These are phyloP conservation scores for Aspergillus transmontanensis DNA, from an alignment of 2,329 filamentous ascomycete species.

Conservation along the genomic window DNA sequence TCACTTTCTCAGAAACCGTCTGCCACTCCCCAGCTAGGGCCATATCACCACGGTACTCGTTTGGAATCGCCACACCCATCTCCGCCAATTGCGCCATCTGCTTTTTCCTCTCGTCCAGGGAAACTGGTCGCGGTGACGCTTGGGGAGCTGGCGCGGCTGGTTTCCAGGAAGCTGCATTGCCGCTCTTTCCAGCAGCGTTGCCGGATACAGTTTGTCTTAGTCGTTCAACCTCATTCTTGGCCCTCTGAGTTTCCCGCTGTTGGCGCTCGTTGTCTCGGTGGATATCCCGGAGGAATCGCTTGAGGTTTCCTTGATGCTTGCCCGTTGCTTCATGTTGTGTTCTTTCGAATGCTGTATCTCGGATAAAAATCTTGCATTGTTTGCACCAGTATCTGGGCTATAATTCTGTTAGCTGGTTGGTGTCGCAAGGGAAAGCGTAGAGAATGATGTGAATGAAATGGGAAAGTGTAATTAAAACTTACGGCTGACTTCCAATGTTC, in stretches of 20 bases:
- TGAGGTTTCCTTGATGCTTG: conserved; percentile 82
- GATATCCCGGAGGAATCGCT: conserved; percentile 85
- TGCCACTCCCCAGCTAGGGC: conserved; percentile 91
- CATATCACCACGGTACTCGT: conserved; percentile 75
- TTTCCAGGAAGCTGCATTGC: conserved; percentile 30
- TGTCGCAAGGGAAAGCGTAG: background rate
- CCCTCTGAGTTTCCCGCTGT: conserved; percentile 77
- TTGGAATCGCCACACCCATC: conserved; percentile 82
- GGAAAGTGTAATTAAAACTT: conserved; percentile 25
- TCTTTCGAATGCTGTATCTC: conserved; percentile 88
- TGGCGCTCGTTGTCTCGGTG: conserved; percentile 82
- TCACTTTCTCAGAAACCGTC: conserved; percentile 57
- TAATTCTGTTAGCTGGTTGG: conserved; percentile 22
- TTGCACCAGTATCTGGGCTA: conserved; percentile 96
- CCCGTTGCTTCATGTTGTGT: conserved; percentile 85
- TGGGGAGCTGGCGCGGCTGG: conserved; percentile 35
- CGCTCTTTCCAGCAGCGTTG: conserved; percentile 21
- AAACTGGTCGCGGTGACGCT: conserved; percentile 43
- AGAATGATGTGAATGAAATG: background rate
- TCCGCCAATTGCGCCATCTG: conserved; percentile 87
- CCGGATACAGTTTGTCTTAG: conserved; percentile 71
- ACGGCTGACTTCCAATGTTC: conserved; percentile 98
- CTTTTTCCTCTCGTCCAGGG: conserved; percentile 70
- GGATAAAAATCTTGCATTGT: conserved; percentile 86
- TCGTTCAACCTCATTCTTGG: conserved; percentile 81